Evolutionary conservation across 192 early-diverging fungal genomes (phyloP), one percentile per base, ranked within the genome.

Genomic region (Entomortierella beljakovae): DNA sequence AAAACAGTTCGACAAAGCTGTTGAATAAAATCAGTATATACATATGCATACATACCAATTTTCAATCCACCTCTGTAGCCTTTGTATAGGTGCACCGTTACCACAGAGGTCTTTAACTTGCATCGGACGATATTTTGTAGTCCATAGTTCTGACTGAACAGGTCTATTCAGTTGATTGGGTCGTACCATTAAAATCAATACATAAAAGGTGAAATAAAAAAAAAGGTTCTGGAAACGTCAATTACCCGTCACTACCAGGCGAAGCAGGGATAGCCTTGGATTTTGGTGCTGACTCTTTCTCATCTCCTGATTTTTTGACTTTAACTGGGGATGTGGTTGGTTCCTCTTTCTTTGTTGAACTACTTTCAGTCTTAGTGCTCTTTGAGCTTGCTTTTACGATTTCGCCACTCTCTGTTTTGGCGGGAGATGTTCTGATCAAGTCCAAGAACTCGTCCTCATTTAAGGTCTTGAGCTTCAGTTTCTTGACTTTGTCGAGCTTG

Each of bases 111-210:
- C 96, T 16, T 85, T 81, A 22, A 94, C 85, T 50, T 77, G 82
- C 56, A 77, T 88, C 0, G 98, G 98, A 70, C 89, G 90, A 84
- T 97, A 98, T 81, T 97, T 99, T 35, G 95, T 95, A 0, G 95
- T 95, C 98, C 98, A 99, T 26, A 98, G 80, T 57, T 88, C 75
- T 49, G 61, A 53, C 40, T 79, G 43, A 1, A 42, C 26, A 15
- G 67, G 55, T 6, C 75, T 69, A 59, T 0, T n/a, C n/a, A n/a
- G n/a, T n/a, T n/a, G n/a, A n/a, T 15, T 38, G 37, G 13, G 37
- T 38, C 6, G 37, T 46, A 46, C 43, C 3, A 3, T 20, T 15
- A 4, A 15, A 10, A 46, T 46, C 20, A 20, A 46, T 5, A 20
- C 20, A 6, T 13, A 40, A 40, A 6, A 40, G n/a, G n/a, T n/a